Conservation (phyloP, 257 asterid genomes). For the Paraleonurus japonicus region DNA sequence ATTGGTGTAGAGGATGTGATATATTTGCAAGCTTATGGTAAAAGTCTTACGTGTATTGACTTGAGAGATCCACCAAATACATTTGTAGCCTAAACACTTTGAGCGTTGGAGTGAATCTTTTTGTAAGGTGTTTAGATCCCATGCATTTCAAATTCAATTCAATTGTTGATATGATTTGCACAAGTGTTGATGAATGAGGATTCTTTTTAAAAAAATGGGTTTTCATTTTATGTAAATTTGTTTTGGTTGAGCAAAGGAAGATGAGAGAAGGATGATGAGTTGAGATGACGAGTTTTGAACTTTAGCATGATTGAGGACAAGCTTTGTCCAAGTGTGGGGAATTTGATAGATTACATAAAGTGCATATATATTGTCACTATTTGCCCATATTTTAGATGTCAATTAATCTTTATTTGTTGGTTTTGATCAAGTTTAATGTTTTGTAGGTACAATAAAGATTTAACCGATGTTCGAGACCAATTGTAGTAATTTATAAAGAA, state of each 20-base stretch:
- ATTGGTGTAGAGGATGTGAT: background rate
- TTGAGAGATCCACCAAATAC: background rate
- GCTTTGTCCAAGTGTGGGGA: background rate
- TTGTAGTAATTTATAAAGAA: too few relatives aligned
- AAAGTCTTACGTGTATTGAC: background rate
- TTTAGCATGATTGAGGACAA: background rate
- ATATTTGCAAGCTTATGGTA: background rate
- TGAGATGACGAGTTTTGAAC: background rate
- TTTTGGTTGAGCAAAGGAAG: background rate
- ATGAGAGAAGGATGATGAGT: background rate
- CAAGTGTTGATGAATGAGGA: background rate
- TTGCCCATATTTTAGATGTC: too few relatives aligned
- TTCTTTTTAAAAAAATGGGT: background rate
- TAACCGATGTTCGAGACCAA: too few relatives aligned
- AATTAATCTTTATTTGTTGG: too few relatives aligned
- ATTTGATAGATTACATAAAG: background rate
- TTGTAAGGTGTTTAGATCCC: background rate
- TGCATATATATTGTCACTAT: too few relatives aligned
- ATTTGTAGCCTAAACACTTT: background rate
- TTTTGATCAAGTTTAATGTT: too few relatives aligned
- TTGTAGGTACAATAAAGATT: too few relatives aligned
- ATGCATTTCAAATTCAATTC: background rate
- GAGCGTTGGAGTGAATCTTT: background rate
- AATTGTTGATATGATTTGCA: background rate
- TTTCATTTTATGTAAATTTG: background rate